Conservation (phyloP, 441 rosid genomes). For the Hypseocharis bilobata region DNA sequence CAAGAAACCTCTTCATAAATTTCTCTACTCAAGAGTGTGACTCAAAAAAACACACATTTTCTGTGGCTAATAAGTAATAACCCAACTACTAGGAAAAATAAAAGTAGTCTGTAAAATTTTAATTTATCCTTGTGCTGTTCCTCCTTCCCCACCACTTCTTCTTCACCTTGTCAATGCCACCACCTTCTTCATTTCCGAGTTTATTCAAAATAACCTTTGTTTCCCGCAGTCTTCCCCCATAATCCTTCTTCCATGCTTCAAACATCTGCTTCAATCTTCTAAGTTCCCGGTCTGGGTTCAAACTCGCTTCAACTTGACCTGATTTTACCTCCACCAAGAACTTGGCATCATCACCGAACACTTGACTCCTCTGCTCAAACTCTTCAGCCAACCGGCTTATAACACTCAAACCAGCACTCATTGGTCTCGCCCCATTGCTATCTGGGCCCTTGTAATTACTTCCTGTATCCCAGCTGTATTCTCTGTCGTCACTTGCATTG, state of each 20-base stretch:
- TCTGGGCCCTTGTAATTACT: slow-evolving; percentile 50
- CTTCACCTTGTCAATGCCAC: slow-evolving; percentile 46
- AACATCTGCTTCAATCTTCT: slow-evolving; percentile 87
- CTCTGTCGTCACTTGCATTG: slow-evolving; percentile 63
- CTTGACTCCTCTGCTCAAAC: slow-evolving; percentile 90
- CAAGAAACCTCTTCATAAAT: slow-evolving; percentile 15
- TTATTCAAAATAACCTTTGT: slow-evolving; percentile 77
- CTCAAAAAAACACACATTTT: too few species aligned
- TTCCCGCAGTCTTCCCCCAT: slow-evolving; percentile 64
- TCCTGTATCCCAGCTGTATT: slow-evolving; percentile 54
- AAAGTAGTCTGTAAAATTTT: background rate
- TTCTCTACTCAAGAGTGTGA: slow-evolving; percentile 13
- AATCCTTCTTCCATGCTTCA: slow-evolving; percentile 97
- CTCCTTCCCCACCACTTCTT: slow-evolving; percentile 97
- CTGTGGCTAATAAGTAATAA: too few species aligned
- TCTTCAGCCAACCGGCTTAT: slow-evolving; percentile 86
- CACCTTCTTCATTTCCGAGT: slow-evolving; percentile 74
- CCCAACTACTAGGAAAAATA: slow-evolving; percentile 14
- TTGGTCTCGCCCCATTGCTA: slow-evolving; percentile 63
- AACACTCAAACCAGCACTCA: slow-evolving; percentile 76
- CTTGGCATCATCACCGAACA: slow-evolving; percentile 93
- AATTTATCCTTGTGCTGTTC: slow-evolving; percentile 67
- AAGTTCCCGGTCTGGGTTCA: slow-evolving; percentile 83
- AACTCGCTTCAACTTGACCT: slow-evolving; percentile 84
- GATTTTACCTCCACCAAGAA: slow-evolving; percentile 95